A percentile compares a stretch with the other conserved stretches of the same genome.
Evolutionary conservation across 73 alveolate genomes (phyloP).

Genomic region (Paramecium sexaurelia): DNA sequence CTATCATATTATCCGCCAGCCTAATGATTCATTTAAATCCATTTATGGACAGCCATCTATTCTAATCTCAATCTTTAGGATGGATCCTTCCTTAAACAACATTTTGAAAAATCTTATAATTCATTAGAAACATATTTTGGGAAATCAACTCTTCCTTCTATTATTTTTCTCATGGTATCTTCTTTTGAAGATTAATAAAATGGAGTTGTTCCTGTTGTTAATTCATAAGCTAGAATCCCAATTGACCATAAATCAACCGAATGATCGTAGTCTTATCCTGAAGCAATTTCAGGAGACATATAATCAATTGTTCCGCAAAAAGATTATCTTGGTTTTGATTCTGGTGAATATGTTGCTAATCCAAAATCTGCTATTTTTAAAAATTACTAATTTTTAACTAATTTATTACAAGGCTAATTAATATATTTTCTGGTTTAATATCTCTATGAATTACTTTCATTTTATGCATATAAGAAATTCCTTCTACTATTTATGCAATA

Average conservation of each 20-base stretch:
- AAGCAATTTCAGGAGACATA: constrained; percentile 91
- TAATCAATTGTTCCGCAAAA: constrained; percentile 96
- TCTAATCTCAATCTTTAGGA: constrained; percentile 27
- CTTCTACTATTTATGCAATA: constrained; percentile 86
- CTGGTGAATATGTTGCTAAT: constrained; percentile 81
- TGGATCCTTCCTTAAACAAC: constrained; percentile 55
- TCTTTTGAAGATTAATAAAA: constrained; percentile 65
- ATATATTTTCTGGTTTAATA: constrained; percentile 96
- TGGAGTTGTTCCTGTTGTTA: constrained; percentile 86
- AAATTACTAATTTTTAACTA: neutral
- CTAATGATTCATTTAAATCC: neutral
- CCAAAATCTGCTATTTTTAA: constrained; percentile 90
- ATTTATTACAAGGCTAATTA: constrained; percentile 49
- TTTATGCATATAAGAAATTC: constrained; percentile 89
- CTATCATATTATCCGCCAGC: constrained; percentile 51
- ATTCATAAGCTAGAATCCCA: constrained; percentile 82
- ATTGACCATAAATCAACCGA: constrained; percentile 86
- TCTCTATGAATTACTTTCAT: constrained; percentile 95
- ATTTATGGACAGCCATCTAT: constrained; percentile 27
- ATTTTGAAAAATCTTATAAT: constrained; percentile 18
- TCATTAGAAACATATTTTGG: constrained; percentile 48
- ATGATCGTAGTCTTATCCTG: constrained; percentile 80
- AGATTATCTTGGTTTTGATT: constrained; percentile 83
- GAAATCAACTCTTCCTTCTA: constrained; percentile 60
- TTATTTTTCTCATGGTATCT: constrained; percentile 64